Base-by-base conservation (phyloP, 2,329 filamentous ascomycete species). In the Daldinia sp. region DNA sequence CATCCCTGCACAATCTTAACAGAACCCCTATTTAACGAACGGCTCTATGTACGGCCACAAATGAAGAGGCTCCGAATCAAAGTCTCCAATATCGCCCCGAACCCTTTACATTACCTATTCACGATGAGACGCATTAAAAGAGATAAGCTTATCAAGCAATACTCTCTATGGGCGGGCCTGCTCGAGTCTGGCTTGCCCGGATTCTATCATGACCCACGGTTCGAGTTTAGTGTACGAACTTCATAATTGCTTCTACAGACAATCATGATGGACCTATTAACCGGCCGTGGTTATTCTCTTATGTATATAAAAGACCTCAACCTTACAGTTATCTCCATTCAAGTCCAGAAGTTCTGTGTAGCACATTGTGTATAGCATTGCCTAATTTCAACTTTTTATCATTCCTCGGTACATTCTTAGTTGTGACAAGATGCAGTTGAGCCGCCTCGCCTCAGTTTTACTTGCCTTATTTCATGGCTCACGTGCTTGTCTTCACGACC, bases 1-100 rank as follows among this genome's bases (percentile, higher is more conserved):
- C 6, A 60, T 65, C 68, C 68, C 58, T 68, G 62, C 20, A 58
- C 12, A 20, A 30, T 26, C 12, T 51, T 26, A 30, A 50, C 26
- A 50, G 13, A 2, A 6, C 44, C 44, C 53, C 63, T 48, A 33
- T 50, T 56, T 23, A 35, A 13, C 28, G 30, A 12, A 44, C 51
- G 28, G 41, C 15, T 10, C 13, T 15, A 18, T 33, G 15, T 12
- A 51, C 33, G 15, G 3, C 46, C 15, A 9, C 46, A 2, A 3
- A 7, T 10, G 13, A 30, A 10, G 46, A 30, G 26, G 13, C 7
- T 50, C 13, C n/a, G 15, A 30, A n/a, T 15, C 35, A 15, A 5
- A 39, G 12, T 12, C 13, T 39, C 35, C 13, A 39, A 15, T 15
- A 20, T 48, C 44, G 10, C 28, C 13, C 13, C 39, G 12, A 55